phyloP scores from a whole-genome alignment of 2,329 filamentous ascomycete species.

The Harringtonia lauricola region DNA sequence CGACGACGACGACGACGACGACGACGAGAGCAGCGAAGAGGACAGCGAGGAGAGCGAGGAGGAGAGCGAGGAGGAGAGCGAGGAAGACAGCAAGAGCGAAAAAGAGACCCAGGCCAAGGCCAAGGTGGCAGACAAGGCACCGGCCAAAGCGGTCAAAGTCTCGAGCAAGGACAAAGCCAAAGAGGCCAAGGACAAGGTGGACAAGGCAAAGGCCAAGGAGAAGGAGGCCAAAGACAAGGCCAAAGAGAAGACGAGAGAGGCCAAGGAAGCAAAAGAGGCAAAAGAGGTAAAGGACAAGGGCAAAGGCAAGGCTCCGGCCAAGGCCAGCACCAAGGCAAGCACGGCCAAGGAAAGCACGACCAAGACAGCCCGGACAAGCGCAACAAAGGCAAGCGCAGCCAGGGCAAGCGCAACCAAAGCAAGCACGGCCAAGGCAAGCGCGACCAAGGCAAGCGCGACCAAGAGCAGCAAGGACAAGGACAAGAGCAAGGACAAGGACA shows the following conservation, averaged over 20 bases:
- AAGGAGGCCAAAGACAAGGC: too few species aligned
- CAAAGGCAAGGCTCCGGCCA: too few species aligned
- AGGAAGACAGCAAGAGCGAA: background rate
- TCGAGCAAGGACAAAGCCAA: background rate
- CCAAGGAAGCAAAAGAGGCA: too few species aligned
- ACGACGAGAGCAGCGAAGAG: background rate
- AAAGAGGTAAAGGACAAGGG: too few species aligned
- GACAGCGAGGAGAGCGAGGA: background rate
- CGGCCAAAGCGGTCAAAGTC: background rate
- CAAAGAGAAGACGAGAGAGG: too few species aligned
- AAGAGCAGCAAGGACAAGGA: background rate
- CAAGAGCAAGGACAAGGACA: background rate
- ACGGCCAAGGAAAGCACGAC: background rate
- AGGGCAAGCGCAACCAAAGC: background rate
- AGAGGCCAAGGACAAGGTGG: background rate
- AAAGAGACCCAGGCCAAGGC: background rate
- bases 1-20: background rate
- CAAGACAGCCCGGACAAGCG: background rate
- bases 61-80: background rate
- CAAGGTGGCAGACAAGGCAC: background rate
- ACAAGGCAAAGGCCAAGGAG: background rate
- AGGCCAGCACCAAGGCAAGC: background rate
- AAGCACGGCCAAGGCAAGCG: background rate
- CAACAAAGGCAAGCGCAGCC: background rate
- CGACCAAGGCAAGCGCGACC: background rate